phyloP scores from a whole-genome alignment of 2,329 filamentous ascomycete species.

The Calonectria ilicicola region DNA sequence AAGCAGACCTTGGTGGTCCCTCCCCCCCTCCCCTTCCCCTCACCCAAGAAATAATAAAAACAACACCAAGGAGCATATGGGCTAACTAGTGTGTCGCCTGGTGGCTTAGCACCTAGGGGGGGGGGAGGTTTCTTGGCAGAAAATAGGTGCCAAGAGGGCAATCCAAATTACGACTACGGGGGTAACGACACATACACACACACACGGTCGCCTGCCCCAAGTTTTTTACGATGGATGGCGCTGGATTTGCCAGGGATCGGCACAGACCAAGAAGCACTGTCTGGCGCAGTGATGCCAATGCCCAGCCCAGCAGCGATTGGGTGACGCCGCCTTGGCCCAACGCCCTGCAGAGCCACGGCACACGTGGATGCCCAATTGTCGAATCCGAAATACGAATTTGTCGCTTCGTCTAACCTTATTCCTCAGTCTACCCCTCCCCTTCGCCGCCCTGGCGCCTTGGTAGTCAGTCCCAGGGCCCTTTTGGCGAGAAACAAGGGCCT shows the following conservation, averaged over 20 bases:
- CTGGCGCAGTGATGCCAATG: neutral
- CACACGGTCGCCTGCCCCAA: neutral
- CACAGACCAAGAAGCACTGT: neutral
- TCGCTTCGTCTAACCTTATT: slow-evolving; percentile 27
- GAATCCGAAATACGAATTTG: slow-evolving; percentile 44
- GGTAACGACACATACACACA: too few species aligned
- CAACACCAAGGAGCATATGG: neutral
- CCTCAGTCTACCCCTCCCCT: neutral
- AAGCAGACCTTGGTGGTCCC: neutral
- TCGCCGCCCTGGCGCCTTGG: neutral
- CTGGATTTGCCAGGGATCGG: neutral
- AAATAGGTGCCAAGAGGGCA: neutral
- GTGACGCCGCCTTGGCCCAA: neutral
- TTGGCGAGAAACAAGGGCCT: neutral
- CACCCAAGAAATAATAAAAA: neutral
- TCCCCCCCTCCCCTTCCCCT: neutral
- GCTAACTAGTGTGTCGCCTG: neutral
- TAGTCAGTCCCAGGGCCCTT: neutral
- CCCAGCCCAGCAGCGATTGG: slow-evolving; percentile 23
- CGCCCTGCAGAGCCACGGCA: slow-evolving; percentile 21
- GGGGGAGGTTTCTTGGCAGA: neutral
- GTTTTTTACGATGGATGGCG: neutral
- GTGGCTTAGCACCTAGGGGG: neutral
- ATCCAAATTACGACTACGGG: too few species aligned
- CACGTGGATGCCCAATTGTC: slow-evolving; percentile 26